Evolutionary conservation across 2,329 filamentous ascomycete species (phyloP).

Genomic region (Neonectria neomacrospora): DNA sequence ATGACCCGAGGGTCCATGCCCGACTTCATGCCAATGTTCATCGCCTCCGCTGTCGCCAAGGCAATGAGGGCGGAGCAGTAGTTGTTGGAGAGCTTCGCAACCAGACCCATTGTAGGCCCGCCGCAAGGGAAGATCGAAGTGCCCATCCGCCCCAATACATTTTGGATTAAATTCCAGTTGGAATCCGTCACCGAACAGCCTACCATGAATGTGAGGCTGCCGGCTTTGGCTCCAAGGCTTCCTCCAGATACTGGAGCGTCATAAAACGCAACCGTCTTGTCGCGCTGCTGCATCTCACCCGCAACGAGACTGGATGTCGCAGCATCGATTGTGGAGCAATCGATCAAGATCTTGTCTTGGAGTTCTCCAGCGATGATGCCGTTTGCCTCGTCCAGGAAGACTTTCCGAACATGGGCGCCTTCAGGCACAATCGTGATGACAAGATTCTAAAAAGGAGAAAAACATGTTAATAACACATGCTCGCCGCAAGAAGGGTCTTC

Average conservation of each 20-base stretch:
- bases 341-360: neutral
- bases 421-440: conserved; percentile 27
- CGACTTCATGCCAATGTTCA: conserved; percentile 26
- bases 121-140: conserved; percentile 34
- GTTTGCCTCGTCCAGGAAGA: conserved; percentile 6
- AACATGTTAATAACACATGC: neutral
- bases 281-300: neutral
- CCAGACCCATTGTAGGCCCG: conserved; percentile 18
- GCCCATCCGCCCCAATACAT: conserved; percentile 15
- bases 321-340: conserved; percentile 25
- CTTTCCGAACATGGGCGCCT: conserved; percentile 16
- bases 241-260: conserved; percentile 27
- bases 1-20: conserved; percentile 27
- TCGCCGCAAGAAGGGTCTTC: neutral
- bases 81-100: conserved; percentile 31
- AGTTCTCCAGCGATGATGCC: conserved; percentile 6
- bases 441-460: conserved; percentile 1
- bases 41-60: conserved; percentile 26
- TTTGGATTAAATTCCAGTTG: neutral
- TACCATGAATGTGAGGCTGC: conserved; percentile 20
- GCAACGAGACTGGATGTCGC: neutral
- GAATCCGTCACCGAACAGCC: conserved; percentile 11
- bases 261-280: conserved; percentile 3
- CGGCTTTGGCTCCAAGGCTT: conserved; percentile 15
- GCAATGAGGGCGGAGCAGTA: conserved; percentile 28